These are phyloP conservation scores for Fusarium sp. DNA, from an alignment of 2,329 filamentous ascomycete species.

Conservation along the genomic window DNA sequence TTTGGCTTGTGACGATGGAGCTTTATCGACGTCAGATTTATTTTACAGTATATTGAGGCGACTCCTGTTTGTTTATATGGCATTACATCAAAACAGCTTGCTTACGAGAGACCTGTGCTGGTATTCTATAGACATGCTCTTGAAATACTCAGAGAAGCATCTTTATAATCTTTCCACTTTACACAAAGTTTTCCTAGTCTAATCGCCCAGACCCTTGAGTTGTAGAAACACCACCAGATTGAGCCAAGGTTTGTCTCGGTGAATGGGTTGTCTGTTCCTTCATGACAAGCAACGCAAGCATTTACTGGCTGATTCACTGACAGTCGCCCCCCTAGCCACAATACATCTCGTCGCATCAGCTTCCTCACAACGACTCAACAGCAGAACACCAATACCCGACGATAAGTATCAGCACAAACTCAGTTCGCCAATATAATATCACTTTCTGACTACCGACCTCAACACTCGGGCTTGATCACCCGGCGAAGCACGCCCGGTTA, in stretches of 20 bases:
- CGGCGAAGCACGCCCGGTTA: slow-evolving; percentile 57
- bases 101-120: rapidly evolving
- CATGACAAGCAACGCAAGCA: not conserved
- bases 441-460: rapidly evolving
- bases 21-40: not conserved
- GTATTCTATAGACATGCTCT: rapidly evolving
- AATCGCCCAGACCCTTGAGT: not conserved
- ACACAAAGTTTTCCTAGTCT: rapidly evolving
- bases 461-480: slow-evolving; percentile 42
- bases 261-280: no score
- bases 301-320: no score
- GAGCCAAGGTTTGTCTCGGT: not conserved
- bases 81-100: not conserved
- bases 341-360: rapidly evolving
- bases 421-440: rapidly evolving
- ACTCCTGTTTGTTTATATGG: not conserved
- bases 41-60: not conserved
- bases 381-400: not conserved
- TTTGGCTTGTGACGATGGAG: not conserved
- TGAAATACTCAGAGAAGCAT: not conserved
- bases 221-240: rapidly evolving
- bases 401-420: no score
- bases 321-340: no score
- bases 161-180: not conserved
- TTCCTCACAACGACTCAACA: rapidly evolving